These are phyloP conservation scores for Komagataea norvegica DNA, from an alignment of 1,139 yeast species.

Conservation along the genomic window DNA sequence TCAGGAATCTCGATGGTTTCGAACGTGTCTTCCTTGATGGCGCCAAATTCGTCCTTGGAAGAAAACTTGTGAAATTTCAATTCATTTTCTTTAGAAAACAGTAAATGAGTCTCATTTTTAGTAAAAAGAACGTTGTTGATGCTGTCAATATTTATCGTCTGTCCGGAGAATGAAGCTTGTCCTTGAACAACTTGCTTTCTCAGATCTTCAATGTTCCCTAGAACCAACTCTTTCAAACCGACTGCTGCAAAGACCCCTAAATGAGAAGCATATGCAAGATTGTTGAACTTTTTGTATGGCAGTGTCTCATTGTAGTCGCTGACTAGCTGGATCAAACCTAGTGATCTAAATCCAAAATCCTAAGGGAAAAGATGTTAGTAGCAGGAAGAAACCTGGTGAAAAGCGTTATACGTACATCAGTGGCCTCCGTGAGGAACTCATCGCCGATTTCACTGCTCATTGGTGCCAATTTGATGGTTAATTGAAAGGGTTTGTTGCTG, in stretches of 20 bases:
- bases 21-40: conserved; percentile 7
- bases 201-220: conserved; percentile 28
- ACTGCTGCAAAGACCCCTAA: conserved; percentile 29
- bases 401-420: conserved; percentile 17
- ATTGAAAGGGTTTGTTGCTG: too few species aligned
- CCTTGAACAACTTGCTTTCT: conserved; percentile 20
- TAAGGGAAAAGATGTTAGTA: conserved; percentile 20
- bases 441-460: conserved; percentile 7
- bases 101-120: conserved; percentile 18
- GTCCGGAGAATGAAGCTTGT: conserved; percentile 6
- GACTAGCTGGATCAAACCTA: conserved; percentile 30
- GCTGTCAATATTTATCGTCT: conserved; percentile 2
- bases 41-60: neutral
- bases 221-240: conserved; percentile 26
- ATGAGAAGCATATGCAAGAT: conserved; percentile 24
- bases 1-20: conserved; percentile 3
- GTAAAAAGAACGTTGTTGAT: conserved; percentile 20
- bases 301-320: conserved; percentile 28
- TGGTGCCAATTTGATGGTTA: neutral
- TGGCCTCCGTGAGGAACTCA: conserved; percentile 17
- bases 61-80: neutral
- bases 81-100: conserved; percentile 7
- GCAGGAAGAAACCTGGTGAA: too few species aligned
- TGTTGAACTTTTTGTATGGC: conserved; percentile 26
- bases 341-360: conserved; percentile 36